Conservation (phyloP, 768 basidiomycete genomes). For the Lepiota venenata region DNA sequence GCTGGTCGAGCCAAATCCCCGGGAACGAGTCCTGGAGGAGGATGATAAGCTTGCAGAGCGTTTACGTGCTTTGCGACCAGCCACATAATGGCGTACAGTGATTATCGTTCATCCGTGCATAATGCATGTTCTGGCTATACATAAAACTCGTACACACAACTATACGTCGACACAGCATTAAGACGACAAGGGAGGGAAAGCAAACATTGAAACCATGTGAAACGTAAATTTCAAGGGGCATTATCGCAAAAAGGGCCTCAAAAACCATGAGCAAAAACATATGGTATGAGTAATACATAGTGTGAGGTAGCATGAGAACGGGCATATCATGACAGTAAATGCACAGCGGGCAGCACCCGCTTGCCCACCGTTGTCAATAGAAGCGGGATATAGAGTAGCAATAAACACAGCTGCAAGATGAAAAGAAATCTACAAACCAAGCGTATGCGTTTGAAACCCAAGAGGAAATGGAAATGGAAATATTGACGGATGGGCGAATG, state of each 20-base stretch:
- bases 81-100: slow-evolving; percentile 37
- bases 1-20: slow-evolving; percentile 52
- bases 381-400: background rate
- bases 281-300: background rate
- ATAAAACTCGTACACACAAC: background rate
- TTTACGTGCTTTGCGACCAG: slow-evolving; percentile 83
- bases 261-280: slow-evolving; percentile 2
- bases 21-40: slow-evolving; percentile 64
- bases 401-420: slow-evolving; percentile 3
- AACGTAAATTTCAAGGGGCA: background rate
- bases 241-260: background rate
- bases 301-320: slow-evolving; percentile 1
- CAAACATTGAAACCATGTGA: background rate
- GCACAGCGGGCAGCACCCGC: background rate
- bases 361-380: background rate
- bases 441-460: background rate
- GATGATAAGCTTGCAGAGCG: slow-evolving; percentile 82
- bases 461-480: background rate
- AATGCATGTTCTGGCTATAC: background rate
- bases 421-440: background rate
- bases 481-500: background rate
- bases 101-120: background rate
- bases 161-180: background rate
- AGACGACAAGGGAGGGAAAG: background rate
- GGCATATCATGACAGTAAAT: background rate